phyloP scores from a whole-genome alignment of 306 rosid genomes.

The Acmispon strigosus region DNA sequence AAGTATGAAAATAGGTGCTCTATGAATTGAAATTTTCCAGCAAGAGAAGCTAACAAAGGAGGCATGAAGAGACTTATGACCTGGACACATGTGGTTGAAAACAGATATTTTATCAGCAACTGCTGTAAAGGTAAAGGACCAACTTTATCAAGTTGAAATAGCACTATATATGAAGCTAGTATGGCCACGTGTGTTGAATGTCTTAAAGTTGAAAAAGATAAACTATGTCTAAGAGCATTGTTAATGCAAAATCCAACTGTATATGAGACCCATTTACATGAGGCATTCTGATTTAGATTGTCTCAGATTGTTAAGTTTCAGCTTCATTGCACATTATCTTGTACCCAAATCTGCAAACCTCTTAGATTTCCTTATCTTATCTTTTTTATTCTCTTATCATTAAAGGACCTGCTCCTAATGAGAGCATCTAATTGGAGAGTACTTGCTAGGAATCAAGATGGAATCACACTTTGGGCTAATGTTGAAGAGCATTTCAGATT shows the following conservation, averaged over 20 bases:
- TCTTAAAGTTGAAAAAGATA: background rate
- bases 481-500: slow-evolving; percentile 19
- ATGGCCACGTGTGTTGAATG: slow-evolving; percentile 42
- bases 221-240: slow-evolving; percentile 3
- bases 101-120: slow-evolving; percentile 14
- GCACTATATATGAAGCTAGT: slow-evolving; percentile 38
- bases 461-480: slow-evolving; percentile 18
- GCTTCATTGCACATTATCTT: slow-evolving; percentile 23
- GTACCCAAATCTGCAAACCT: slow-evolving; percentile 16
- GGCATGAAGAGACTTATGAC: background rate
- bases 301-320: slow-evolving; percentile 13
- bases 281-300: background rate
- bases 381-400: slow-evolving; percentile 12
- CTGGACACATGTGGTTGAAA: background rate
- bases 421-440: slow-evolving; percentile 24
- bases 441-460: slow-evolving; percentile 27
- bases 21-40: background rate
- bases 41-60: background rate
- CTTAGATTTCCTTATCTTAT: slow-evolving; percentile 30
- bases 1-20: background rate
- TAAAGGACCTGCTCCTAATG: background rate
- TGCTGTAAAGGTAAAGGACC: background rate
- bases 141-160: background rate
- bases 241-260: slow-evolving; percentile 24
- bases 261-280: slow-evolving; percentile 6